Evolutionary conservation across 345 rosid genomes (phyloP).

Genomic region (Eucalyptus pauciflora): DNA sequence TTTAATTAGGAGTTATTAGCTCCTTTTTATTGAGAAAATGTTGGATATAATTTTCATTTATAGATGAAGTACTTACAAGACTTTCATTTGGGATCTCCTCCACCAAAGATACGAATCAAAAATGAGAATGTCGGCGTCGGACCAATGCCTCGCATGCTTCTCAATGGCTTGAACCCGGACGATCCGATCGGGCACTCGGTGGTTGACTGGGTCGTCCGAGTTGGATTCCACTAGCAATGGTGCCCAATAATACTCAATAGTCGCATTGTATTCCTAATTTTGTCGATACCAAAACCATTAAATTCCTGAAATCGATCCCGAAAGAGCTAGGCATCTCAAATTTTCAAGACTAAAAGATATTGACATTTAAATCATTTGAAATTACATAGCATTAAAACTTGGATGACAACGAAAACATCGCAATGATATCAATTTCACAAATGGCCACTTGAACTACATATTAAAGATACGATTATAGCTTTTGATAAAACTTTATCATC

Average conservation of each 20-base stretch:
- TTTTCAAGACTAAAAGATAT: background rate
- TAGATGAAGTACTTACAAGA: conserved; percentile 42
- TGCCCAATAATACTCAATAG: conserved; percentile 87
- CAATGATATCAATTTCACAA: background rate
- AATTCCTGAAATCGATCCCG: background rate
- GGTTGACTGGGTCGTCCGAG: conserved; percentile 76
- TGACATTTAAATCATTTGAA: background rate
- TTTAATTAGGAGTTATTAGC: background rate
- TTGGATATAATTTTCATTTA: background rate
- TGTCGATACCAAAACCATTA: background rate
- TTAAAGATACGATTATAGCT: background rate
- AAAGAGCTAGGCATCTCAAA: background rate
- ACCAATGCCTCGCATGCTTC: conserved; percentile 81
- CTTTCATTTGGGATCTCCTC: conserved; percentile 61
- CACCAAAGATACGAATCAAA: conserved; percentile 94
- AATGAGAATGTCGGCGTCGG: conserved; percentile 54
- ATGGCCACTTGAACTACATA: background rate
- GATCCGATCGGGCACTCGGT: conserved; percentile 53
- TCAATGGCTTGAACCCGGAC: conserved; percentile 73
- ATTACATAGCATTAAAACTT: background rate
- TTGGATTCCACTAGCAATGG: conserved; percentile 92
- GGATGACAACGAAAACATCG: background rate
- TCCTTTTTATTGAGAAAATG: background rate
- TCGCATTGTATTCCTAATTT: conserved; percentile 68
- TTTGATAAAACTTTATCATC: background rate